A percentile compares a stretch with the other conserved stretches of the same genome.
Conservation (phyloP, 1,139 yeast species). For the Kodamaea suecica region DNA sequence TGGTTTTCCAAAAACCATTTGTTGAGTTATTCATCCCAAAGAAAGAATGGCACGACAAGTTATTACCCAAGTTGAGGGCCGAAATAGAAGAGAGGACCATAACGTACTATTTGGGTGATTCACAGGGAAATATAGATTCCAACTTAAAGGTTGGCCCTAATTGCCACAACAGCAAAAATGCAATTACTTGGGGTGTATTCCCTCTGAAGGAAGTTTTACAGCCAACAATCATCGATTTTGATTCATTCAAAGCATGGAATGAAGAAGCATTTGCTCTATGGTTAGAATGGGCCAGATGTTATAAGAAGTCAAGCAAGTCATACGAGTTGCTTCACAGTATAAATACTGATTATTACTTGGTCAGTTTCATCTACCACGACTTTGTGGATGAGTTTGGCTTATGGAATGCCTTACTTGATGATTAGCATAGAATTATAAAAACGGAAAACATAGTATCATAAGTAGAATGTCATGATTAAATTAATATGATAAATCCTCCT, state of each 20-base stretch:
- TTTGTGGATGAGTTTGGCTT: conserved; percentile 69
- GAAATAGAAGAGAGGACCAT: conserved; percentile 42
- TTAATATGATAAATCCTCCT: no score
- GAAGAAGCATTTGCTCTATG: conserved; percentile 92
- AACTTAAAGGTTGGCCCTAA: conserved; percentile 43
- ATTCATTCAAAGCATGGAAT: conserved; percentile 87
- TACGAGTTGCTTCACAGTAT: conserved; percentile 60
- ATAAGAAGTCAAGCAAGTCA: conserved; percentile 53
- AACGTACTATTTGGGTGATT: conserved; percentile 72
- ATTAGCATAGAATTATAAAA: neutral
- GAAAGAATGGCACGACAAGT: conserved; percentile 53
- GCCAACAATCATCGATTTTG: conserved; percentile 84
- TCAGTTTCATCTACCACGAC: conserved; percentile 84
- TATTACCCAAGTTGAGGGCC: conserved; percentile 52
- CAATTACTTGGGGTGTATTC: conserved; percentile 96
- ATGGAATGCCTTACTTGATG: conserved; percentile 60
- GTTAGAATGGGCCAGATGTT: conserved; percentile 88
- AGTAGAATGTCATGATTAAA: no score
- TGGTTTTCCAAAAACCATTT: conserved; percentile 90
- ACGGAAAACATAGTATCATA: neutral
- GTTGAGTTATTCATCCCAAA: conserved; percentile 79
- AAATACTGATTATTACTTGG: conserved; percentile 64
- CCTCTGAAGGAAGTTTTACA: conserved; percentile 83
- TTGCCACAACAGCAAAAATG: conserved; percentile 48
- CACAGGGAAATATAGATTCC: conserved; percentile 54